Percentiles rank a stretch among this genome's conserved stretches.
These are phyloP conservation scores for Leishmania lainsoni DNA, from an alignment of 208 protist species.

Conservation along the genomic window DNA sequence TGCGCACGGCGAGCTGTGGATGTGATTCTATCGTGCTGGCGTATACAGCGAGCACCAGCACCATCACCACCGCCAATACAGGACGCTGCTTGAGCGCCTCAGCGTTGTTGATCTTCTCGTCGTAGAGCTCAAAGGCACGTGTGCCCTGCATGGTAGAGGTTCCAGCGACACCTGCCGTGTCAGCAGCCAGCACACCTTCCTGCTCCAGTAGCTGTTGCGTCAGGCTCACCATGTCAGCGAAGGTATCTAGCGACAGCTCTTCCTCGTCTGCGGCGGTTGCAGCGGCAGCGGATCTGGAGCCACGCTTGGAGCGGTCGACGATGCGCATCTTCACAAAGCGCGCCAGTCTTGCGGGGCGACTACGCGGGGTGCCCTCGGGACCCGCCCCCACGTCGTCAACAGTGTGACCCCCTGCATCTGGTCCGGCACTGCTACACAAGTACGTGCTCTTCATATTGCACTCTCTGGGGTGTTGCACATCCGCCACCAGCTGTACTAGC, in stretches of 20 bases:
- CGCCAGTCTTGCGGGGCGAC: slow-evolving; percentile 21
- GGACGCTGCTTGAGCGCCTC: slow-evolving; percentile 32
- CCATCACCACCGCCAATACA: slow-evolving; percentile 47
- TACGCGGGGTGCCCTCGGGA: neutral
- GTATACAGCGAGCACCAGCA: slow-evolving; percentile 47
- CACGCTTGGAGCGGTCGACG: neutral
- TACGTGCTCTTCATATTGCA: neutral
- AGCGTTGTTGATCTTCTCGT: slow-evolving; percentile 21
- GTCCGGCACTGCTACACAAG: neutral
- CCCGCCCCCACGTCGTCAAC: neutral
- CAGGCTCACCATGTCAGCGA: slow-evolving; percentile 25
- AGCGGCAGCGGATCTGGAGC: neutral
- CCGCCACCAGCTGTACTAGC: slow-evolving; percentile 29
- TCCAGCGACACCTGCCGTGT: neutral
- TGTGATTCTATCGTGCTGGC: slow-evolving; percentile 20
- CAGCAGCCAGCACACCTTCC: neutral
- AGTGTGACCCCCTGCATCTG: neutral
- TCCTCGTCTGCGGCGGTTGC: neutral
- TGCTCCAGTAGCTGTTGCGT: slow-evolving; percentile 31
- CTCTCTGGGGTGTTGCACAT: neutral
- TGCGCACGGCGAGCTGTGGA: slow-evolving; percentile 34
- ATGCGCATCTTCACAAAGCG: slow-evolving; percentile 19
- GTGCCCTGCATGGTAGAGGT: neutral
- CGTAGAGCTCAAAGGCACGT: slow-evolving; percentile 24
- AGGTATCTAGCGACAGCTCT: slow-evolving; percentile 21